Base-by-base conservation (phyloP, 257 asterid species). In the Leonotis leonurus region DNA sequence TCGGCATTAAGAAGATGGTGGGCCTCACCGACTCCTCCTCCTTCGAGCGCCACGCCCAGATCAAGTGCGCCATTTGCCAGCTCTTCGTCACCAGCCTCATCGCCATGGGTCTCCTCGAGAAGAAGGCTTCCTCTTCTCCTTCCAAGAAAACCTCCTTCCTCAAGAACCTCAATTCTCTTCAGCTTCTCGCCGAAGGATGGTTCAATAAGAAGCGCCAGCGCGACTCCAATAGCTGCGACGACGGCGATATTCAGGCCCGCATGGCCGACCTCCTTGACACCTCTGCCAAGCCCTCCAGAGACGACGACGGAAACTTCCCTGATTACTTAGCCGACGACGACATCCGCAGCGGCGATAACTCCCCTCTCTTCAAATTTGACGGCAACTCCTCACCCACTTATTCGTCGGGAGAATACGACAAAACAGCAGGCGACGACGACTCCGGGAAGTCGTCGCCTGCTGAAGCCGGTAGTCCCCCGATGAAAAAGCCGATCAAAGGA, bases 21-120 rank as follows among this genome's bases (percentile, higher is more conserved):
- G 97, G 95, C 1, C 46, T 88, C 0, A 84, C 98, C 0, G 85
- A 86, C 17, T 77, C 88, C 5, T 75, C 93, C 0, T 84, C 97
- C 4, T 92, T 83, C 3, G 89, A 84, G 82, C 73, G 90, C 56
- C 95, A 92, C 9, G 95, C 86, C 35, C 95, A 78, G 30, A 80
- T 92, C 8, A 92, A 92, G 52, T 75, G 86, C 39, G 83, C 88
- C 0, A 89, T 92, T 46, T 88, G 95, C 50, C 97, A 88, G 79
- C 89, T 88, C 14, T 92, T 92, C 37, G 70, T 92, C 21, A 81
- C 93, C 0, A 81, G 67, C 17, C 75, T 85, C 5, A 82, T 90
- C 4, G 96, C 87, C 3, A 86, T 88, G 83, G 81, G 90, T 6
- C 50, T 91, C 10, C 18, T 50, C 39, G 77, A 78, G 16, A 80